Evolutionary conservation across 345 rosid species (phyloP), one percentile per base, ranked within the genome.

Genomic region (Psidium guajava): DNA sequence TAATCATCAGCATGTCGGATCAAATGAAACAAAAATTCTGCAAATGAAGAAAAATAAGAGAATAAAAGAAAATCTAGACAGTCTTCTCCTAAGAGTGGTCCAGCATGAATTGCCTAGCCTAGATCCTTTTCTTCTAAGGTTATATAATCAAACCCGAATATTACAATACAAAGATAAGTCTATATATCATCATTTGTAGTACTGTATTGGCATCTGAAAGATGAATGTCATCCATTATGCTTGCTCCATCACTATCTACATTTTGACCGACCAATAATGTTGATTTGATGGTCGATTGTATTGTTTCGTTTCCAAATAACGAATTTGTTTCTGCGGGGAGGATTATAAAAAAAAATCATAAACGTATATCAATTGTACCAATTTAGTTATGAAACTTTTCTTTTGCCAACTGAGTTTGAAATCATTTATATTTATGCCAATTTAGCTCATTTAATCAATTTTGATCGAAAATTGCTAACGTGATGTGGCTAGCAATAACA

Each of bases 401-500:
- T 47, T 47, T 47, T 8, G 49, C 9, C 8, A 47, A 47, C 7
- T 7, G 2, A 47, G 9, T 47, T 47, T 8, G 8, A 47, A 47
- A 47, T 0, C 12, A 0, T 49, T 49, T 49, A 11, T 2, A 49
- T 49, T 49, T 49, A 1, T 49, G 12, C 3, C 12, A 49, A 10
- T 49, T 49, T 3, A 2, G 12, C 9, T 3, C 51, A 49, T 49
- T 11, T 11, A 2, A 11, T 2, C 10, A 49, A 49, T 49, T 49
- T 49, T 9, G 51, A 10, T 1, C 10, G 11, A 3, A 49, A 49
- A 49, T 3, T 11, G 2, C 49, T 11, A 11, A 9, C 0, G 11
- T 49, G 10, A 1, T 3, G 3, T 1, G 51, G 12, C 2, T 2
- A 11, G 49, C 8, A 8, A 8, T 6, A 7, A 9, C 51, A 2